Evolutionary conservation across 345 rosid genomes (phyloP).

Genomic region (Heritiera littoralis): DNA sequence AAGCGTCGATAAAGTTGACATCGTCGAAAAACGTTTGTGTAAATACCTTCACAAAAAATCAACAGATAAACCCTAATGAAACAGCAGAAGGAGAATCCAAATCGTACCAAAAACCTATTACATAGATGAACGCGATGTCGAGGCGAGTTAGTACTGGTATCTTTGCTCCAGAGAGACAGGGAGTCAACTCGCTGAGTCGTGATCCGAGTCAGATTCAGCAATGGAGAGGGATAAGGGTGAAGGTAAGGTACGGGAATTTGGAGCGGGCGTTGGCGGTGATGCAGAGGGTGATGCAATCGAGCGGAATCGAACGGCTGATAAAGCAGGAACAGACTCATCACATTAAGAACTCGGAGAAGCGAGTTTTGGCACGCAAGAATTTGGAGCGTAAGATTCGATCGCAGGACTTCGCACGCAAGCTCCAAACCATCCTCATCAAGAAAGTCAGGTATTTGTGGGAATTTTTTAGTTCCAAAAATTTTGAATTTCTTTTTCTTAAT

Average conservation of each 20-base stretch:
- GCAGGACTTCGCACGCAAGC: constrained; percentile 75
- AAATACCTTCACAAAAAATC: neutral
- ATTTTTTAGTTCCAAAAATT: neutral
- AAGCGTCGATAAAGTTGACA: constrained; percentile 11
- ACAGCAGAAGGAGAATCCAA: neutral
- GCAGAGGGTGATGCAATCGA: constrained; percentile 83
- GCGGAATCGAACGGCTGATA: constrained; percentile 87
- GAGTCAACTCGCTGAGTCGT: neutral
- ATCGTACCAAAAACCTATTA: neutral
- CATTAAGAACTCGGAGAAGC: constrained; percentile 91
- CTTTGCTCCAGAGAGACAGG: constrained; percentile 5
- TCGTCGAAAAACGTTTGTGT: neutral
- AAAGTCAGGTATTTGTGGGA: constrained; percentile 58
- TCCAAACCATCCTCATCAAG: constrained; percentile 68
- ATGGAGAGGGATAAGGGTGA: constrained; percentile 80
- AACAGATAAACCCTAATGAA: neutral
- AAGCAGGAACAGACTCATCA: constrained; percentile 65
- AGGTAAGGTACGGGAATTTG: constrained; percentile 61
- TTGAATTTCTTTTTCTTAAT: neutral
- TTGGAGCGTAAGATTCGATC: constrained; percentile 67
- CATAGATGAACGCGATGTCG: constrained; percentile 15
- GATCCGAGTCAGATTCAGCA: constrained; percentile 48
- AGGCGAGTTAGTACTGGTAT: neutral
- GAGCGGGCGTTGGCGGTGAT: constrained; percentile 61
- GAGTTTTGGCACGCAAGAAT: constrained; percentile 76